These are phyloP conservation scores for Termitomyces sp. DNA, from an alignment of 1,284 basidiomycete genomes.

Conservation along the genomic window DNA sequence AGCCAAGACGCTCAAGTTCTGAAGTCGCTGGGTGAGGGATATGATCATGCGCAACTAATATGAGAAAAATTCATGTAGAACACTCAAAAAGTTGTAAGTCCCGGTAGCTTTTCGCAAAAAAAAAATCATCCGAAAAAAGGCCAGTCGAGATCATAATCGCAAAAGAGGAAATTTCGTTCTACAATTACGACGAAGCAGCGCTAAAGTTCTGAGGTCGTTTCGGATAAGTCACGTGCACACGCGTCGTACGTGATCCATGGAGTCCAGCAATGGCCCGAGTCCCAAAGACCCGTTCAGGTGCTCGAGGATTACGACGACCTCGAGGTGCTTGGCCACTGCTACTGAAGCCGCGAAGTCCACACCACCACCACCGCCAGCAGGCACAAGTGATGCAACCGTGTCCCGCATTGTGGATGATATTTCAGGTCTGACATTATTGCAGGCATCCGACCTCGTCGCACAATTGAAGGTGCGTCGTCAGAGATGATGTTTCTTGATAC, in stretches of 20 bases:
- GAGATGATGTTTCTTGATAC: not conserved
- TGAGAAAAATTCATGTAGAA: not conserved
- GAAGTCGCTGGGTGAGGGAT: not conserved
- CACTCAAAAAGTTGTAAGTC: too few species aligned
- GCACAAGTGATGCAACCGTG: conserved; percentile 64
- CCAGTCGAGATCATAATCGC: conserved; percentile 4
- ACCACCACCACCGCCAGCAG: conserved; percentile 34
- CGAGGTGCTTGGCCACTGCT: conserved; percentile 45
- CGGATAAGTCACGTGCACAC: too few species aligned
- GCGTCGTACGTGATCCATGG: too few species aligned
- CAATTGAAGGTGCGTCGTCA: conserved; percentile 72
- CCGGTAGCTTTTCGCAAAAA: not conserved
- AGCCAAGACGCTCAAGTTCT: not conserved
- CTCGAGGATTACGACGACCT: conserved; percentile 28
- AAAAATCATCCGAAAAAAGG: not conserved
- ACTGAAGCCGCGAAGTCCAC: conserved; percentile 41
- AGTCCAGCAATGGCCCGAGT: too few species aligned
- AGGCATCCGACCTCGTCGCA: conserved; percentile 95
- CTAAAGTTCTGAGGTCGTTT: not conserved
- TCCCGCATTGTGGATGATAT: conserved; percentile 91
- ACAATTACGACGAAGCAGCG: not conserved
- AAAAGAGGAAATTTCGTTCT: conserved; percentile 2
- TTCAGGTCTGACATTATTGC: conserved; percentile 83
- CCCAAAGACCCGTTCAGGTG: conserved; percentile 24
- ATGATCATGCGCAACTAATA: not conserved